These are phyloP conservation scores for Jatropha multifida DNA, from an alignment of 441 rosid genomes.

Conservation along the genomic window DNA sequence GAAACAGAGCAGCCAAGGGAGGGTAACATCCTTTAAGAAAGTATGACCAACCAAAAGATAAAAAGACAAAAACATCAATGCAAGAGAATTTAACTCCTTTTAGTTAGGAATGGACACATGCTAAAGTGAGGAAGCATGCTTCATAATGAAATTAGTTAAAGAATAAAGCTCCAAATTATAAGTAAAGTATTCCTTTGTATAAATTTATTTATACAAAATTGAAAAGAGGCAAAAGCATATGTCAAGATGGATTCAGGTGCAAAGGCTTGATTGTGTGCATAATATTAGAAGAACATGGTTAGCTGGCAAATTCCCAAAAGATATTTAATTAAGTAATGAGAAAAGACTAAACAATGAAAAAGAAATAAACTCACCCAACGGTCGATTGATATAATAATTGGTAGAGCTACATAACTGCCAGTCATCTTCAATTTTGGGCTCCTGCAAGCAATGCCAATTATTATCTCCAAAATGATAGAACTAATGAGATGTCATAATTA, in stretches of 20 bases:
- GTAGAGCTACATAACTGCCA: conserved; percentile 62
- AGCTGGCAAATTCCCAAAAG: background rate
- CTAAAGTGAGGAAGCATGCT: background rate
- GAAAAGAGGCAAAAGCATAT: background rate
- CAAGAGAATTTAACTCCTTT: background rate
- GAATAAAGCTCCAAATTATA: background rate
- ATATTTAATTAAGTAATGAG: background rate
- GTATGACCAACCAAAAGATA: background rate
- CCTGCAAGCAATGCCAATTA: conserved; percentile 40
- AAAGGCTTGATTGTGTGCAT: background rate
- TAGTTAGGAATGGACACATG: background rate
- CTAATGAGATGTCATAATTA: background rate
- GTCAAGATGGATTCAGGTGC: background rate
- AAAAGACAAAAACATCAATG: background rate
- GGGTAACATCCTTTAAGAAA: too few relatives aligned
- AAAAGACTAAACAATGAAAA: conserved; percentile 4
- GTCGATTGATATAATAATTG: conserved; percentile 68
- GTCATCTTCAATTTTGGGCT: conserved; percentile 80
- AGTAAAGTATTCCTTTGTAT: background rate
- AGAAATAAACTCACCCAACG: conserved; percentile 55
- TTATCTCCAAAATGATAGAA: conserved; percentile 8
- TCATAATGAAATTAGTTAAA: background rate
- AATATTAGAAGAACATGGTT: background rate
- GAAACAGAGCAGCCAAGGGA: too few relatives aligned
- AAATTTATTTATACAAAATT: background rate